Base-by-base conservation (phyloP, 2,329 filamentous ascomycete genomes). In the Pseudocercospora cruenta region DNA sequence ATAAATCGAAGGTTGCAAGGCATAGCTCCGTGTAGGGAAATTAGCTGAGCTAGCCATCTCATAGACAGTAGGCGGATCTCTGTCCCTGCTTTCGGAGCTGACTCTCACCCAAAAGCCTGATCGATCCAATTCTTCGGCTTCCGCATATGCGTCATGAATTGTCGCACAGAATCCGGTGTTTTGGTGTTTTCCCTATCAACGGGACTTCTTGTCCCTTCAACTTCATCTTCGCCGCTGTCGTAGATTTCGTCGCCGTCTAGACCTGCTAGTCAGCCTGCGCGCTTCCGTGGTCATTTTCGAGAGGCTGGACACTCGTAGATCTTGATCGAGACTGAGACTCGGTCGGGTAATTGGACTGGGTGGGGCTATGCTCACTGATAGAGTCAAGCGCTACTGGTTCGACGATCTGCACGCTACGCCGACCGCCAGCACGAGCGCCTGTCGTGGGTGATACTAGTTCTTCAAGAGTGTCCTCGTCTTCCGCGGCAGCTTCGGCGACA, bases 101-200 rank as follows among this genome's bases (percentile, higher is more conserved):
- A 14, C 31, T 33, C 31, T 70, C 63, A 68, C n/a, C 69, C 69
- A 66, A 71, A 70, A 47, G 66, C 68, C 53, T 69, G 66, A 43
- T 71, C 69, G 39, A 70, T 67, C 66, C 66, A 69, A 28, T 69
- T 69, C 58, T 70, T 70, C 19, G 69, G 69, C 51, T 60, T 62
- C 21, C 68, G 47, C 68, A 71, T 71, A 28, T 67, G 55, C 33
- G 60, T 67, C 66, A 71, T 66, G 57, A 70, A 67, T 28, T 67
- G 62, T 8, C 64, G 67, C 22, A 71, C 63, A 21, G 58, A 64
- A 36, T 70, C 69, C 14, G 68, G 69, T 19, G 69, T 70, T 54
- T 71, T 70, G n/a, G 63, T 67, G 16, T 67, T 67, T 45, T 66
- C 68, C 9, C 69, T 67, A 57, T 71, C 66, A 54, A 69, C 58